A percentile compares a stretch with the other conserved stretches of the same genome.
These are phyloP conservation scores for Stemphylium vesicarium DNA, from an alignment of 2,329 filamentous ascomycete species.

Conservation along the genomic window DNA sequence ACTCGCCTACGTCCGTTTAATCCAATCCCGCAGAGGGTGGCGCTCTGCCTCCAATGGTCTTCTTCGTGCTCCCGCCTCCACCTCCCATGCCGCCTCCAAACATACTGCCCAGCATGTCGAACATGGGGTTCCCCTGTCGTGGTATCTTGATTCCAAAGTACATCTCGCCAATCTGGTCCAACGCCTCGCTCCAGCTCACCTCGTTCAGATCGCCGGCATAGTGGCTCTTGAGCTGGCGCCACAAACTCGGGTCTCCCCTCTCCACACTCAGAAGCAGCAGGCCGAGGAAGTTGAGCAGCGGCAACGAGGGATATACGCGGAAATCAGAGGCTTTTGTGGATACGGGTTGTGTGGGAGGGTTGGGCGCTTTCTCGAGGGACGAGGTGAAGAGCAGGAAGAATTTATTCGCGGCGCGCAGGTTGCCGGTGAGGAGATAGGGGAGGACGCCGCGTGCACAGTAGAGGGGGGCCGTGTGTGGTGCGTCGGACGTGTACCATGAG, in stretches of 20 bases:
- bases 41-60: slow-evolving; percentile 48
- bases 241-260: slow-evolving; percentile 77
- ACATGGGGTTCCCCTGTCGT: slow-evolving; percentile 85
- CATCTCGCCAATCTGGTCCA: slow-evolving; percentile 91
- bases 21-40: slow-evolving; percentile 46
- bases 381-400: slow-evolving; percentile 78
- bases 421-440: slow-evolving; percentile 88
- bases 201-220: slow-evolving; percentile 83
- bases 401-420: slow-evolving; percentile 86
- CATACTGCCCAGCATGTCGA: slow-evolving; percentile 98
- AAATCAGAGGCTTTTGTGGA: slow-evolving; percentile 75
- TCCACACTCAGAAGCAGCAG: slow-evolving; percentile 84
- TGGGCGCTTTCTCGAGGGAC: slow-evolving; percentile 65
- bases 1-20: slow-evolving; percentile 17
- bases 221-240: slow-evolving; percentile 79
- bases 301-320: slow-evolving; percentile 85
- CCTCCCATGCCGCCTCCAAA: slow-evolving; percentile 76
- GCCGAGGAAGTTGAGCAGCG: slow-evolving; percentile 93
- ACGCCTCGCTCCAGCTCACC: slow-evolving; percentile 75
- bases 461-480: slow-evolving; percentile 82
- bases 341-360: slow-evolving; percentile 80
- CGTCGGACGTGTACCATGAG: slow-evolving; percentile 89
- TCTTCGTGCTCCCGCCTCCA: slow-evolving; percentile 54
- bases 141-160: slow-evolving; percentile 94
- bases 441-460: slow-evolving; percentile 88